Evolutionary conservation across 1,284 basidiomycete genomes (phyloP).

Genomic region (Cryptococcus jaspeensis): DNA sequence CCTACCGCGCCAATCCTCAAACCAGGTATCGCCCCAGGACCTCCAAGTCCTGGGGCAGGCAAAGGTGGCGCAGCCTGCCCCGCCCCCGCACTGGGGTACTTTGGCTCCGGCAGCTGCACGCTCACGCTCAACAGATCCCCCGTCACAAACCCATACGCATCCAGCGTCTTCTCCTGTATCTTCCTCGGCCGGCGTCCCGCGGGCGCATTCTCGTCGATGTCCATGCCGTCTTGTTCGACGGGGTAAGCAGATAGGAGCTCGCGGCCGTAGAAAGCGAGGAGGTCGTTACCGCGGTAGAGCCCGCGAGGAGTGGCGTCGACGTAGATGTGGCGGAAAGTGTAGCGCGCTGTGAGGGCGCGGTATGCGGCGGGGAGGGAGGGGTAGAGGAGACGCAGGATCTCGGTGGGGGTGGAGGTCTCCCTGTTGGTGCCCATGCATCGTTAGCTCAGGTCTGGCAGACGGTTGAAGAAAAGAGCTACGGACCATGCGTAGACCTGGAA

Average conservation of each 20-base stretch:
- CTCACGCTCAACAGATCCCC: slow-evolving; percentile 43
- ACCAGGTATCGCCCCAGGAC: background rate
- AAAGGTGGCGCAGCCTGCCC: slow-evolving; percentile 2
- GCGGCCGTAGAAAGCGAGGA: slow-evolving; percentile 37
- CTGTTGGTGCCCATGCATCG: slow-evolving; percentile 18
- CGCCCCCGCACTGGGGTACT: slow-evolving; percentile 10
- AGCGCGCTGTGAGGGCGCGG: slow-evolving; percentile 40
- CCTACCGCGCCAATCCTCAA: background rate
- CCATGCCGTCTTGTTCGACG: background rate
- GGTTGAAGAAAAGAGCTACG: slow-evolving; percentile 6
- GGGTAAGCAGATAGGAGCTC: slow-evolving; percentile 23
- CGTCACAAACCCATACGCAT: slow-evolving; percentile 42
- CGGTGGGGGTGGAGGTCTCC: slow-evolving; percentile 41
- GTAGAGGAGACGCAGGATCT: slow-evolving; percentile 39
- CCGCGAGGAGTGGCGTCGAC: slow-evolving; percentile 44
- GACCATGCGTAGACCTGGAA: slow-evolving; percentile 46
- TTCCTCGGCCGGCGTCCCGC: slow-evolving; percentile 5
- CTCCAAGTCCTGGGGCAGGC: background rate
- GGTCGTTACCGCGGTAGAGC: slow-evolving; percentile 38
- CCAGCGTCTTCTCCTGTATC: slow-evolving; percentile 41
- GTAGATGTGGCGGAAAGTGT: slow-evolving; percentile 44
- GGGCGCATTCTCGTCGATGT: slow-evolving; percentile 3
- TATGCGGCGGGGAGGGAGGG: slow-evolving; percentile 42
- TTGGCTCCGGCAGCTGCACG: slow-evolving; percentile 39
- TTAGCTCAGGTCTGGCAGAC: background rate